phyloP scores from a whole-genome alignment of 2,329 filamentous ascomycete genomes.

The Diaporthe eres region DNA sequence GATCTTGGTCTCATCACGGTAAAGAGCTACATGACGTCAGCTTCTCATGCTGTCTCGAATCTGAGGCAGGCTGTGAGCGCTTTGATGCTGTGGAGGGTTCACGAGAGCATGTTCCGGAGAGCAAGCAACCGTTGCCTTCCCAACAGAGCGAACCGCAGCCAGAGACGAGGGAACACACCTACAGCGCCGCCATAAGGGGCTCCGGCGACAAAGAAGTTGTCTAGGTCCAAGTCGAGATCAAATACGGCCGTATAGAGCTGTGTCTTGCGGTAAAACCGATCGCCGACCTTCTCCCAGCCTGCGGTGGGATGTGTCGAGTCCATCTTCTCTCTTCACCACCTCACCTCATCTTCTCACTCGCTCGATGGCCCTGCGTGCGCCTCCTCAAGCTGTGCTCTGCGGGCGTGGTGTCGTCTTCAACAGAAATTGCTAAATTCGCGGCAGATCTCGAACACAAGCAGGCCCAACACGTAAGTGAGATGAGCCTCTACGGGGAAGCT shows the following conservation, averaged over 20 bases:
- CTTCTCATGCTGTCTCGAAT: not conserved
- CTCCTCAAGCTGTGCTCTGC: not conserved
- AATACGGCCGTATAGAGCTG: conserved; percentile 95
- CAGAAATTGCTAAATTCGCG: not conserved
- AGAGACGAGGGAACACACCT: conserved; percentile 70
- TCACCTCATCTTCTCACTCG: conserved; percentile 38
- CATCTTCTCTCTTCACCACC: conserved; percentile 60
- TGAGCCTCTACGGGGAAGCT: not conserved
- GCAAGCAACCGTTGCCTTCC: not conserved
- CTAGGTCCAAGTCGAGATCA: conserved; percentile 92
- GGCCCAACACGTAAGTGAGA: not conserved
- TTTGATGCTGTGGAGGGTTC: not conserved
- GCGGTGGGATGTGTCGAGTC: conserved; percentile 78
- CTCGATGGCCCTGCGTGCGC: not conserved
- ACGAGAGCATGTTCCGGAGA: not conserved
- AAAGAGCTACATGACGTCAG: conserved; percentile 74
- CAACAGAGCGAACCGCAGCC: not conserved
- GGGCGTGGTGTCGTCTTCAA: not conserved
- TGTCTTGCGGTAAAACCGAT: conserved; percentile 95
- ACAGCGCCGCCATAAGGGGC: conserved; percentile 95
- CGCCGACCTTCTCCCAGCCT: conserved; percentile 94
- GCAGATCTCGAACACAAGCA: not conserved
- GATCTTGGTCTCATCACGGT: conserved; percentile 89
- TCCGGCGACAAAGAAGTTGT: conserved; percentile 92
- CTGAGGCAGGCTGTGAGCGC: not conserved